Evolutionary conservation across 768 basidiomycete genomes (phyloP).

Genomic region (Collybia mongolica): DNA sequence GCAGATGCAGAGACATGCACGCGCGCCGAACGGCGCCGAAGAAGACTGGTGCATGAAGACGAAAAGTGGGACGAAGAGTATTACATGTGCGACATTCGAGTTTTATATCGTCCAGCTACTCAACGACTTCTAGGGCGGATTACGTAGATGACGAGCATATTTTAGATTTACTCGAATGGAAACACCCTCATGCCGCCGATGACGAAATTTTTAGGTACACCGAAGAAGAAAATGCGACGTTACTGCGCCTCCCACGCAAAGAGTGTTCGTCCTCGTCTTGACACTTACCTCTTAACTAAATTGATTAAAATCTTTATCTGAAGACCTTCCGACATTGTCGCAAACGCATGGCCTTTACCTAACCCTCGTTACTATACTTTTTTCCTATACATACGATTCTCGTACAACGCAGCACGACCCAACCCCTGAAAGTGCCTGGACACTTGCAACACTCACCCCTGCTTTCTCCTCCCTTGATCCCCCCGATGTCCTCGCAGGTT

Average conservation of each 20-base stretch:
- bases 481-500: conserved; percentile 31
- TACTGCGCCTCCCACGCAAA: conserved; percentile 58
- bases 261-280: conserved; percentile 39
- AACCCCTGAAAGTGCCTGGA: conserved; percentile 91
- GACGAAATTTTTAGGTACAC: conserved; percentile 50
- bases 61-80: conserved; percentile 82
- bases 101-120: not conserved
- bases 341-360: conserved; percentile 68
- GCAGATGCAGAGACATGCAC: conserved; percentile 58
- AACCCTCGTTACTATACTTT: conserved; percentile 68
- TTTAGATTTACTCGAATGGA: conserved; percentile 66
- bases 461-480: conserved; percentile 84
- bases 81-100: conserved; percentile 60
- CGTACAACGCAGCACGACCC: conserved; percentile 77
- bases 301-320: conserved; percentile 1
- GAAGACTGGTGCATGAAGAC: conserved; percentile 63
- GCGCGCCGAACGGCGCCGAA: conserved; percentile 46
- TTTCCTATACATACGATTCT: conserved; percentile 79
- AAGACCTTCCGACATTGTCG: conserved; percentile 58
- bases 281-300: not conserved
- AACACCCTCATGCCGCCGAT: conserved; percentile 46
- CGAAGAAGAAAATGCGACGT: conserved; percentile 67
- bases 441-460: conserved; percentile 67
- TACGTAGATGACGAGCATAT: conserved; percentile 77
- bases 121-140: conserved; percentile 59